phyloP scores from a whole-genome alignment of 139 green algal genomes.

The Chlorella sorokiniana region DNA sequence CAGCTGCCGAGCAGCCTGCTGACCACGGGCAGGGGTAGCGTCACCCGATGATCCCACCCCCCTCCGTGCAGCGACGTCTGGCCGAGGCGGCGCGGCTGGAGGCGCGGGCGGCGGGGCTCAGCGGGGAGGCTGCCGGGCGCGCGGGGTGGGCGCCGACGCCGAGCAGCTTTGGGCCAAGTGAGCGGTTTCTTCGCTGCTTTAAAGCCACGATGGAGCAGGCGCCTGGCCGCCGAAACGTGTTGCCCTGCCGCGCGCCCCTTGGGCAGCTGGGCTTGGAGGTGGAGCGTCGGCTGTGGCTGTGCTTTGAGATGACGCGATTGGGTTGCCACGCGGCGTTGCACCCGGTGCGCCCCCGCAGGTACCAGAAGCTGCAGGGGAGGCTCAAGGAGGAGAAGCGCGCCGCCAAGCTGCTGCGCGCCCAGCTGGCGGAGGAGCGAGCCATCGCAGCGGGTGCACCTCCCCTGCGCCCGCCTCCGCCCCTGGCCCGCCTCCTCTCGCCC shows the following conservation, averaged over 20 bases:
- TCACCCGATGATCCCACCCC: no score
- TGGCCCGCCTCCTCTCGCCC: background rate
- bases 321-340: background rate
- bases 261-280: no score
- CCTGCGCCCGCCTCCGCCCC: no score
- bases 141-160: background rate
- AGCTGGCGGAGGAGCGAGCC: slow-evolving; percentile 31
- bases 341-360: slow-evolving; percentile 4
- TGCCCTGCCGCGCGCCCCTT: no score
- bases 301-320: no score
- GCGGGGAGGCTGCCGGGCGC: slow-evolving; percentile 27
- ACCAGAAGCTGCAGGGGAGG: slow-evolving; percentile 48
- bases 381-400: slow-evolving; percentile 52
- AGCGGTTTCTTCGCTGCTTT: background rate
- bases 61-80: slow-evolving; percentile 16
- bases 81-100: slow-evolving; percentile 47
- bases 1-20: no score
- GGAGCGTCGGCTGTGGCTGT: no score
- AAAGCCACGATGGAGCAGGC: no score
- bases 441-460: background rate
- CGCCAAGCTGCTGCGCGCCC: slow-evolving; percentile 31
- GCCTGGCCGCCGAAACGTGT: no score
- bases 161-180: slow-evolving; percentile 28
- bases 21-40: no score
- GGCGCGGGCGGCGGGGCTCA: slow-evolving; percentile 23